Evolutionary conservation across 2,329 filamentous ascomycete species (phyloP), one percentile per base, ranked within the genome.

Genomic region (Xylariaceae sp.): DNA sequence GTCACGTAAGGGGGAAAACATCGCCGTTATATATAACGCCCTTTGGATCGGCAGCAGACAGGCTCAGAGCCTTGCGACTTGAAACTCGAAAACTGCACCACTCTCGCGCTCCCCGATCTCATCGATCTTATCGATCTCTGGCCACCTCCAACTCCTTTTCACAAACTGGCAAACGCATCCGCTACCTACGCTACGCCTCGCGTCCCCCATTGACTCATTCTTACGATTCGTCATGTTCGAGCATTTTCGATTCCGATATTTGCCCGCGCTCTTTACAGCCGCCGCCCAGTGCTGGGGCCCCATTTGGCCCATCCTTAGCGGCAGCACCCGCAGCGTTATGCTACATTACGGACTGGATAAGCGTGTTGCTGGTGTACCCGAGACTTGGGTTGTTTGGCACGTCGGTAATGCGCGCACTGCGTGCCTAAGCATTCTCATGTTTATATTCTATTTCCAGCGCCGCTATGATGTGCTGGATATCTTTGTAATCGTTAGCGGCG

Each of bases 381-480:
- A 63, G 59, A 55, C 57, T 23, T 60, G 52, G 58, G 7, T 52
- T 29, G 57, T 57, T 20, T 58, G 57, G 59, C 55, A 57, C 44
- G 59, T 50, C n/a, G 60, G 59, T 14, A 52, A 62, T 20, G 60
- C 59, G n/a, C 62, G 64, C 44, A 65, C 55, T 29, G 52, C 59
- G 20, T 58, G 29, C 42, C 58, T 65, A 1, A 57, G 60, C 42
- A 55, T 65, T n/a, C 52, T 65, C 47, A 61, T 63, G 52, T 60
- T 61, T 40, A 41, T 57, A 40, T 66, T 63, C 53, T 65, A 63
- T 44, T 18, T 21, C 29, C 54, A 57, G 32, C 56, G 58, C 45
- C 52, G 57, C 37, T 65, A 58, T 40, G 64, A 65, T 40, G 52
- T 63, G 2, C 59, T 60, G 20, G 64, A 66, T 45, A 57, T 44